Conservation (phyloP, 2,329 filamentous ascomycete species). For the Ophiognomonia clavigignenti-juglandacearum region DNA sequence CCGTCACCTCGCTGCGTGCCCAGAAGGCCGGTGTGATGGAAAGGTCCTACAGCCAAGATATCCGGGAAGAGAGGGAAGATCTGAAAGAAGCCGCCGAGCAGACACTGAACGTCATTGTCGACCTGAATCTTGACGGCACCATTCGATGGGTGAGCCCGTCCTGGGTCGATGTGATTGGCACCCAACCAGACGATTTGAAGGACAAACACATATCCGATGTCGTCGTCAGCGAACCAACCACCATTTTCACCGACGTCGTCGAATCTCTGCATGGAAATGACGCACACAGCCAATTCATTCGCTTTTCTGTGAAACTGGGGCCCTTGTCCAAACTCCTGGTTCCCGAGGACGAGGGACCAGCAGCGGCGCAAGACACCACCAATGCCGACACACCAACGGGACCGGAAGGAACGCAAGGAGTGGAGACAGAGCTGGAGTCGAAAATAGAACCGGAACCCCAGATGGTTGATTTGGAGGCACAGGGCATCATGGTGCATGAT, state of each 20-base stretch:
- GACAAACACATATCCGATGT: slow-evolving; percentile 76
- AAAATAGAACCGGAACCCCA: slow-evolving; percentile 37
- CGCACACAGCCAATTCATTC: slow-evolving; percentile 84
- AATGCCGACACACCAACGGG: slow-evolving; percentile 28
- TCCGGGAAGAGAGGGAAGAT: slow-evolving; percentile 88
- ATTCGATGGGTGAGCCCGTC: slow-evolving; percentile 96
- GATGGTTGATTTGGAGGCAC: slow-evolving; percentile 80
- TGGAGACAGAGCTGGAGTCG: slow-evolving; percentile 32
- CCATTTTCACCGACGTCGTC: slow-evolving; percentile 75
- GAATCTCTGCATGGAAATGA: slow-evolving; percentile 91
- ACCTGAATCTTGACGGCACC: slow-evolving; percentile 83
- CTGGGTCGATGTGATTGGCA: slow-evolving; percentile 90
- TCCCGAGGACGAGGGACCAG: slow-evolving; percentile 34
- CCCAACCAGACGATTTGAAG: slow-evolving; percentile 64
- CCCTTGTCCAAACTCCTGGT: slow-evolving; percentile 61
- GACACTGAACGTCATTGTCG: slow-evolving; percentile 92
- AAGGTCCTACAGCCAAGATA: slow-evolving; percentile 76
- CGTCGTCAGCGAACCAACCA: slow-evolving; percentile 71
- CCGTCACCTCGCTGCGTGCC: slow-evolving; percentile 46
- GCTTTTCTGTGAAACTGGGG: slow-evolving; percentile 69
- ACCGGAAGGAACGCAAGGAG: slow-evolving; percentile 24
- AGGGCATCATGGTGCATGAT: slow-evolving; percentile 98
- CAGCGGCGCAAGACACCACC: slow-evolving; percentile 29
- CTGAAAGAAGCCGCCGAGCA: slow-evolving; percentile 93
- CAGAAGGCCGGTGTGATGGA: slow-evolving; percentile 50